Evolutionary conservation across 257 asterid species (phyloP), one percentile per base, ranked within the genome.

Genomic region (Fraxinus cuspidata): DNA sequence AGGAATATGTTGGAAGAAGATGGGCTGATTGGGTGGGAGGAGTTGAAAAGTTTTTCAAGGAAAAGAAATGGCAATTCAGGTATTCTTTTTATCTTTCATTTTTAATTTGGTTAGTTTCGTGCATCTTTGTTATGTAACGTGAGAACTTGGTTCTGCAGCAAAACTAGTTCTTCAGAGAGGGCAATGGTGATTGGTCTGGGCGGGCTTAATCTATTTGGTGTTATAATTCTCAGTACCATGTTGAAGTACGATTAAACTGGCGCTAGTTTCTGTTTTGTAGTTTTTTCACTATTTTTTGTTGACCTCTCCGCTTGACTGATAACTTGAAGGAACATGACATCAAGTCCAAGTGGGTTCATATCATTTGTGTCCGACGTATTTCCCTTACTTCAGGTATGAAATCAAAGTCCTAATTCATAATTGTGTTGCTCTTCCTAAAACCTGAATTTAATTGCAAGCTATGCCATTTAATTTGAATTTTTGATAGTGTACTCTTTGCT

Each of bases 161-260:
- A 93, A 87, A 85, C 96, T 72, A 88, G 92, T 80, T 64, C 86
- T 74, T 88, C 97, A 11, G 97, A 93, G 88, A 91, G 89, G 88
- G 98, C 97, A 78, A 80, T 96, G 98, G 99, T 84, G 87, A 65
- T 92, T 72, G 99, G 97, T 85, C 93, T 96, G 76, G 99, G 99
- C 69, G 96, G 94, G 71, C 88, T 96, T 72, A 96, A 96, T 88
- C 86, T 96, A 5, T 84, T 92, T 80, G 99, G 99, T 71, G 94
- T 93, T 82, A 75, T 96, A 78, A 29, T 89, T 86, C 99, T 96
- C 66, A 93, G 99, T 77, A 78, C 94, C 89, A 89, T 96, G 97
- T 77, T 93, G 86, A 92, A 89, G 99, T 96, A 92, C 13, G 89
- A 81, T 65, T 78, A 82, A 78, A 67, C 77, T 81, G 76, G 71